Evolutionary conservation across 768 basidiomycete genomes (phyloP).

Genomic region (Bullera alba): DNA sequence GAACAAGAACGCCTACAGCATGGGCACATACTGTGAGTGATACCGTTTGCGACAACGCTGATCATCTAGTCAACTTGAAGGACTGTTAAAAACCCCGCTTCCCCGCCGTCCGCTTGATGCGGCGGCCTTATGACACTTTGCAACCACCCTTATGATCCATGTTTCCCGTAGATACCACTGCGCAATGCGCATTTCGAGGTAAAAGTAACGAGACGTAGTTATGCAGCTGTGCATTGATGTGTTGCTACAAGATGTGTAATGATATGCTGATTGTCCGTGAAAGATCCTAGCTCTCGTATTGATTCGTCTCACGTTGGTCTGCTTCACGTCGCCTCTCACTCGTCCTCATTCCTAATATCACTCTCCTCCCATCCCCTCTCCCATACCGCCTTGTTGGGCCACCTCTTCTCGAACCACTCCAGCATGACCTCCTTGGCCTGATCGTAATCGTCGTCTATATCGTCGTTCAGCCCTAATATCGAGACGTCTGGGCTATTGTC

Average conservation of each 20-base stretch:
- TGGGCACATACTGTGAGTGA: conserved; percentile 34
- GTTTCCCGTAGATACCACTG: too few relatives aligned
- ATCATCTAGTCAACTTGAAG: conserved; percentile 17
- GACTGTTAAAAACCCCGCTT: conserved; percentile 11
- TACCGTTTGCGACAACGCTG: not conserved
- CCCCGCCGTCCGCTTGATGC: not conserved
- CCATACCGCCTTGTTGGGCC: conserved; percentile 34
- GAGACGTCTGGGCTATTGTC: conserved; percentile 21
- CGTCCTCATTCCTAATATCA: too few relatives aligned
- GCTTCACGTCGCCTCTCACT: too few relatives aligned
- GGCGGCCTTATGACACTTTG: too few relatives aligned
- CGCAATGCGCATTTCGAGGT: too few relatives aligned
- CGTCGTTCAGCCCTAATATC: conserved; percentile 40
- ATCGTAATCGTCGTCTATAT: conserved; percentile 38
- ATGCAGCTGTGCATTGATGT: too few relatives aligned
- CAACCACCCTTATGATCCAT: not conserved
- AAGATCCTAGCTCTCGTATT: too few relatives aligned
- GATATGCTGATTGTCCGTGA: too few relatives aligned
- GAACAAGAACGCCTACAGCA: conserved; percentile 27
- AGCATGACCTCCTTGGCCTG: conserved; percentile 19
- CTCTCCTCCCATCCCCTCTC: conserved; percentile 27
- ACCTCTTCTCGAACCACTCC: conserved; percentile 28
- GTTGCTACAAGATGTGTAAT: too few relatives aligned
- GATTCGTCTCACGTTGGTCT: too few relatives aligned
- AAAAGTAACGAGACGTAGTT: too few relatives aligned